phyloP scores from a whole-genome alignment of 2,329 filamentous ascomycete genomes.

The Penicillium verrucosum region DNA sequence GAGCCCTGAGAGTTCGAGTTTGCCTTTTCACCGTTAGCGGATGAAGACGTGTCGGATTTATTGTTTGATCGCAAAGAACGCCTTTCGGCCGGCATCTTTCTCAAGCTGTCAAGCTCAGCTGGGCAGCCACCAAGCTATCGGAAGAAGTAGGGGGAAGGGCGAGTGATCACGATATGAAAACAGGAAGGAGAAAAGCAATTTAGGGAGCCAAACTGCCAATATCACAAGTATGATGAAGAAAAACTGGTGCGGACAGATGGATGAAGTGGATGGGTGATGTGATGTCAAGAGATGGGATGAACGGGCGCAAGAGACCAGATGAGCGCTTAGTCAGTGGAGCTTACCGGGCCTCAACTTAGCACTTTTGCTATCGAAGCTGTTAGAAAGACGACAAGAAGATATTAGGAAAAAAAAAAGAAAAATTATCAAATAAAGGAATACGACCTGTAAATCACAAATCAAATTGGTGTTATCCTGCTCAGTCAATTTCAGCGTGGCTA shows the following conservation, averaged over 20 bases:
- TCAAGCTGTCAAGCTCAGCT: conserved; percentile 34
- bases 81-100: conserved; percentile 48
- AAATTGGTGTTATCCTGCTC: not conserved
- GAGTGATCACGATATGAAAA: conserved; percentile 17
- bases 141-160: conserved; percentile 28
- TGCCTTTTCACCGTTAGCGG: conserved; percentile 47
- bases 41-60: conserved; percentile 47
- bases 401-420: not conserved
- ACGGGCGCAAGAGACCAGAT: conserved; percentile 32
- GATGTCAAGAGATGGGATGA: conserved; percentile 39
- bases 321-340: conserved; percentile 37
- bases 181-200: conserved; percentile 13
- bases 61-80: conserved; percentile 47
- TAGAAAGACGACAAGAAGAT: not conserved
- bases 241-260: conserved; percentile 15
- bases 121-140: conserved; percentile 29
- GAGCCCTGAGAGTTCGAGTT: conserved; percentile 45
- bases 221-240: conserved; percentile 18
- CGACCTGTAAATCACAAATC: not conserved
- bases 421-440: not conserved
- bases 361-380: conserved; percentile 3
- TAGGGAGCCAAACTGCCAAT: conserved; percentile 9
- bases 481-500: not conserved
- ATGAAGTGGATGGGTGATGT: conserved; percentile 34
- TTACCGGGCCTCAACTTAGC: conserved; percentile 18